Evolutionary conservation across 768 basidiomycete genomes (phyloP).

Genomic region (Aureoboletus auriporus): DNA sequence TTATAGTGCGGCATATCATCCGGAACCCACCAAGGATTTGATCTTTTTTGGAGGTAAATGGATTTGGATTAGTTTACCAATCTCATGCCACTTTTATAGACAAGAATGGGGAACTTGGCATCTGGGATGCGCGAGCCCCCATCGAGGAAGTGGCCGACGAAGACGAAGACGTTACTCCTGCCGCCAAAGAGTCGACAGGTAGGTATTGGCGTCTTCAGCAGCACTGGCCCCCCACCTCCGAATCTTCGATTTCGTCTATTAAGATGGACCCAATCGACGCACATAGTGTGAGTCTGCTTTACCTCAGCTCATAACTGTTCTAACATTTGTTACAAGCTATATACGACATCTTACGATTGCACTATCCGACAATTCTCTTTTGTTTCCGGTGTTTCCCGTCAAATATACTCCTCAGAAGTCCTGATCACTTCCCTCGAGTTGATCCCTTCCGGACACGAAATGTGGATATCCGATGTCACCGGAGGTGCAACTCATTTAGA

Average conservation of each 20-base stretch:
- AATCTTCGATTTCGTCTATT: conserved; percentile 75
- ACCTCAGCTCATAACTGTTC: background rate
- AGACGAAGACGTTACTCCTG: conserved; percentile 45
- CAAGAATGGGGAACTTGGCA: conserved; percentile 77
- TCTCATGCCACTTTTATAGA: conserved; percentile 41
- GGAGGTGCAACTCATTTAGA: conserved; percentile 78
- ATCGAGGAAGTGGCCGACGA: conserved; percentile 63
- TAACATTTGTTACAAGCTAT: conserved; percentile 47
- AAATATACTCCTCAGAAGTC: conserved; percentile 55
- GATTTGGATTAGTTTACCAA: background rate
- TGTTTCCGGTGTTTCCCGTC: conserved; percentile 63
- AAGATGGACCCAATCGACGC: conserved; percentile 74
- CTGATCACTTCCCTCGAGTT: conserved; percentile 74
- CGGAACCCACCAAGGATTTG: conserved; percentile 73
- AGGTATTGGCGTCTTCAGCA: conserved; percentile 76
- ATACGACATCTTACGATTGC: conserved; percentile 79
- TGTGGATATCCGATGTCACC: conserved; percentile 77
- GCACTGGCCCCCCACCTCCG: conserved; percentile 80
- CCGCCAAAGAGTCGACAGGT: conserved; percentile 53
- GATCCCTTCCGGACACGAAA: conserved; percentile 62
- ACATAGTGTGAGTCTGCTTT: conserved; percentile 51
- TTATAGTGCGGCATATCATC: conserved; percentile 79
- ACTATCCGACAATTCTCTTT: conserved; percentile 73
- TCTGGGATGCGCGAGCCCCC: conserved; percentile 81
- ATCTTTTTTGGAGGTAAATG: conserved; percentile 79